These are phyloP conservation scores for Pascua sp. DNA, from an alignment of 1,284 basidiomycete genomes.

Conservation along the genomic window DNA sequence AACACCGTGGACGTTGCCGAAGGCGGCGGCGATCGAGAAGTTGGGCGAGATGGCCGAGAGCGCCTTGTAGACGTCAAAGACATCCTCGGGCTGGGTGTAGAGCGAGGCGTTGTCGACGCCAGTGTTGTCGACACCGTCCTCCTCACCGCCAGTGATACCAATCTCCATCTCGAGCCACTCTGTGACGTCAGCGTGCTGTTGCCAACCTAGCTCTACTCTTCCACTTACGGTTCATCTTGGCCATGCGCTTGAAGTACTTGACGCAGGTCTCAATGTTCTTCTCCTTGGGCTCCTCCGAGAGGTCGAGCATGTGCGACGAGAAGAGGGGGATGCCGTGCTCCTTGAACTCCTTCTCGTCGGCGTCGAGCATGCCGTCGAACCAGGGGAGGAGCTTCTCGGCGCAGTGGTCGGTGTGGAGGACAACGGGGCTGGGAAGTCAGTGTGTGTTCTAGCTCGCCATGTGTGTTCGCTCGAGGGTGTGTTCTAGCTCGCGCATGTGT, in stretches of 20 bases:
- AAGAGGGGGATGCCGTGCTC: constrained; percentile 76
- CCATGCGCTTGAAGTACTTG: constrained; percentile 96
- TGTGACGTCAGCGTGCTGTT: constrained; percentile 12
- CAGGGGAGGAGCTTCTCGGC: constrained; percentile 97
- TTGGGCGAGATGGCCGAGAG: constrained; percentile 82
- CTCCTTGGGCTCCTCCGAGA: constrained; percentile 96
- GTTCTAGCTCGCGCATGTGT: no score
- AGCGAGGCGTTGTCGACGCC: constrained; percentile 87
- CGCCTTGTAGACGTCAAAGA: constrained; percentile 85
- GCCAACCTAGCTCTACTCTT: constrained; percentile 23
- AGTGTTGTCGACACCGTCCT: constrained; percentile 97
- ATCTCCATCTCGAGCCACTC: constrained; percentile 99
- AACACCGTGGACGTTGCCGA: constrained; percentile 94
- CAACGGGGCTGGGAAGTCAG: constrained; percentile 67
- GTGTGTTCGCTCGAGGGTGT: no score
- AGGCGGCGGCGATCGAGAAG: constrained; percentile 90
- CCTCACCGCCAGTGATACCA: constrained; percentile 99
- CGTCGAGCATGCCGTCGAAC: constrained; percentile 98
- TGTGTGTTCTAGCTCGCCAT: no score
- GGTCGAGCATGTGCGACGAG: constrained; percentile 96
- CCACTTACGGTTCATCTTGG: constrained; percentile 62
- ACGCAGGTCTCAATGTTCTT: constrained; percentile 93
- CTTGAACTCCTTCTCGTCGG: constrained; percentile 92
- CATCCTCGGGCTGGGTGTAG: constrained; percentile 97
- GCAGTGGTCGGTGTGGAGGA: constrained; percentile 99